phyloP scores from a whole-genome alignment of 495 filamentous ascomycete species.

The Neurospora sp. region DNA sequence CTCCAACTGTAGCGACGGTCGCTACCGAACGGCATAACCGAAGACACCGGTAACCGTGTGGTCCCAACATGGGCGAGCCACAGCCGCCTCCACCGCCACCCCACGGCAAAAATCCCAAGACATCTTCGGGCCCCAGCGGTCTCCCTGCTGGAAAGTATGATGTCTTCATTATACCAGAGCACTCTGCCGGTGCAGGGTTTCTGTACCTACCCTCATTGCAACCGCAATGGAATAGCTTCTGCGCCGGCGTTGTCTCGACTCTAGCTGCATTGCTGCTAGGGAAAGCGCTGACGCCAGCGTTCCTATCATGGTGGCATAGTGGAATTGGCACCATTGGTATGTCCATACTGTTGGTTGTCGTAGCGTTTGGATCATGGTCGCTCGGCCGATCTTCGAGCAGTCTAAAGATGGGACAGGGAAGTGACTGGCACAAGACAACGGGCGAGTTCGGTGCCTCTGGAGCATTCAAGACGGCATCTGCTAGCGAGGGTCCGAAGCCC shows the following conservation, averaged over 20 bases:
- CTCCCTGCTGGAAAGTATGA: conserved; percentile 83
- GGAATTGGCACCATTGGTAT: conserved; percentile 53
- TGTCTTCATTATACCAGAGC: conserved; percentile 94
- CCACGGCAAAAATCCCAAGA: conserved; percentile 57
- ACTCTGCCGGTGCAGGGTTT: conserved; percentile 83
- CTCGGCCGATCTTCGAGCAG: too few relatives aligned
- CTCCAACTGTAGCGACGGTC: background rate
- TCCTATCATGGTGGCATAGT: conserved; percentile 57
- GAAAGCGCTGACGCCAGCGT: conserved; percentile 55
- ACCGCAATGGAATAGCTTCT: conserved; percentile 81
- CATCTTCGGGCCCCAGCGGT: conserved; percentile 35
- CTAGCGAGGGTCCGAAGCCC: too few relatives aligned
- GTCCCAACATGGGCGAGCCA: conserved; percentile 31
- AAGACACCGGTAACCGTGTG: conserved; percentile 10
- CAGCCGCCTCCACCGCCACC: conserved; percentile 56
- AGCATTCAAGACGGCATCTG: conserved; percentile 16
- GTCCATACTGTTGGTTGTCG: conserved; percentile 48
- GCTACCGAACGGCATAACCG: background rate
- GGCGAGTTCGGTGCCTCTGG: conserved; percentile 14
- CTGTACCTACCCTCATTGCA: conserved; percentile 85
- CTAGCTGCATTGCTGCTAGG: conserved; percentile 57
- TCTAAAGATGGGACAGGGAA: too few relatives aligned
- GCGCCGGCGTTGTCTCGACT: conserved; percentile 70
- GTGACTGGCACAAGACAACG: conserved; percentile 1
- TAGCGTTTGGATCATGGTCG: conserved; percentile 70